These are phyloP conservation scores for Penicillium sp. DNA, from an alignment of 2,329 filamentous ascomycete genomes.

Conservation along the genomic window DNA sequence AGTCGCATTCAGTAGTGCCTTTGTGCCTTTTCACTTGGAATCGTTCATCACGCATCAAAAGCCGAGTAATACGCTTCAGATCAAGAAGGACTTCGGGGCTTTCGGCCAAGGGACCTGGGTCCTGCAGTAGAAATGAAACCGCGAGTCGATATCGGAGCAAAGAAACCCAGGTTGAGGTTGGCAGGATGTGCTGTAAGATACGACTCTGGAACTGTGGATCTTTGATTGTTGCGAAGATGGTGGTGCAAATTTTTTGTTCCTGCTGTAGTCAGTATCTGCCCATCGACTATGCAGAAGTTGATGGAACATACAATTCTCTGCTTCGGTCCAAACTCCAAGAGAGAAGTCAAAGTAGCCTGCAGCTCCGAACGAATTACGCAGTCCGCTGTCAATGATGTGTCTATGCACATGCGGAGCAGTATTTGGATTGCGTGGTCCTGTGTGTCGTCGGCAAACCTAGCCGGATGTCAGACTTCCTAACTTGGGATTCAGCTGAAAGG, in stretches of 20 bases:
- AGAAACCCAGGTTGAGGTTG: conserved; percentile 39
- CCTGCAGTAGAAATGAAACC: conserved; percentile 36
- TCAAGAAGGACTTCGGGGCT: conserved; percentile 30
- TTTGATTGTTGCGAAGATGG: conserved; percentile 37
- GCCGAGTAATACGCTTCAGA: conserved; percentile 31
- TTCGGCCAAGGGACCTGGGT: conserved; percentile 30
- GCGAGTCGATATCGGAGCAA: conserved; percentile 45
- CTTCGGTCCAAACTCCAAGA: conserved; percentile 31
- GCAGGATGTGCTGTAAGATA: conserved; percentile 43
- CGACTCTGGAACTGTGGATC: conserved; percentile 42
- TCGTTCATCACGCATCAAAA: conserved; percentile 31
- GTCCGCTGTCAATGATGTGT: conserved; percentile 35
- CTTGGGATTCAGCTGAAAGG: not conserved
- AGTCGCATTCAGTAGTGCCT: conserved; percentile 53
- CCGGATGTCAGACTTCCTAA: conserved; percentile 10
- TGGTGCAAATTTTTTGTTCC: conserved; percentile 31
- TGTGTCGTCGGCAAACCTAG: conserved; percentile 38
- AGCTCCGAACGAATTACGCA: conserved; percentile 32
- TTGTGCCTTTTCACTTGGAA: conserved; percentile 36
- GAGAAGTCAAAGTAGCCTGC: conserved; percentile 35
- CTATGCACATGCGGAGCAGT: conserved; percentile 41
- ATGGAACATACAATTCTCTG: conserved; percentile 25
- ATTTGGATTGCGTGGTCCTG: conserved; percentile 34
- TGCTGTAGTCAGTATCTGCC: conserved; percentile 22
- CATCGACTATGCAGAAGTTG: not conserved